Base-by-base conservation (phyloP, 345 rosid species). In the Lumnitzera racemosa region DNA sequence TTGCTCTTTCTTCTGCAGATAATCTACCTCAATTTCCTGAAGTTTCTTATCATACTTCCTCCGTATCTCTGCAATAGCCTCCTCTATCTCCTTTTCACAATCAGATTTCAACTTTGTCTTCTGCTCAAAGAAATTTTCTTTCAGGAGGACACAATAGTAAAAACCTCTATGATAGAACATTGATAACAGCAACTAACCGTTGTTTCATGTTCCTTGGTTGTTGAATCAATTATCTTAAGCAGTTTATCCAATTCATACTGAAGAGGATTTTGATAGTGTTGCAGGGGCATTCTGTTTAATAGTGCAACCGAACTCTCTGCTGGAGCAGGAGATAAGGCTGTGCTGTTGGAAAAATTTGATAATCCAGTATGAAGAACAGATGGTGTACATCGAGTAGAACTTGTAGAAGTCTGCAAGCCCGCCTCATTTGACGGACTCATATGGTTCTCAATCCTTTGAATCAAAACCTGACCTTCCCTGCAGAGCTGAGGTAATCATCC, bases 191-290 rank as follows among this genome's bases (percentile, higher is more conserved):
- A 67, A 80, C 76, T 61, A 52, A 82, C 90, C 12, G 15, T 51
- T 27, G 81, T 77, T 60, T 77, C 83, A 17, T 63, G 69, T 43
- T 50, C 47, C 64, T 52, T 75, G 63, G 47, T 46, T 53, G 56
- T 64, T 20, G 64, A 71, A 13, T 82, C 85, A 25, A 13, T 63
- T 53, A 79, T 84, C 57, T 47, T 63, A 6, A 15, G 13, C 46
- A 84, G 56, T 61, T 78, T 77, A 46, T 84, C 83, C 67, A 87
- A 64, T 72, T 87, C 90, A 58, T 64, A 74, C 63, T 87, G 76
- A 58, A 84, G 82, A 14, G 95, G 90, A 60, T 82, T 86, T 9
- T n/a, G 63, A 53, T 4, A 61, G 15, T 51, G 17, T 11, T 67
- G 65, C 6, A 15, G 15, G 61, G 80, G 75, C 55, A 63, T 58